These are phyloP conservation scores for Phialemoniopsis sp. DNA, from an alignment of 2,329 filamentous ascomycete species.

Conservation along the genomic window DNA sequence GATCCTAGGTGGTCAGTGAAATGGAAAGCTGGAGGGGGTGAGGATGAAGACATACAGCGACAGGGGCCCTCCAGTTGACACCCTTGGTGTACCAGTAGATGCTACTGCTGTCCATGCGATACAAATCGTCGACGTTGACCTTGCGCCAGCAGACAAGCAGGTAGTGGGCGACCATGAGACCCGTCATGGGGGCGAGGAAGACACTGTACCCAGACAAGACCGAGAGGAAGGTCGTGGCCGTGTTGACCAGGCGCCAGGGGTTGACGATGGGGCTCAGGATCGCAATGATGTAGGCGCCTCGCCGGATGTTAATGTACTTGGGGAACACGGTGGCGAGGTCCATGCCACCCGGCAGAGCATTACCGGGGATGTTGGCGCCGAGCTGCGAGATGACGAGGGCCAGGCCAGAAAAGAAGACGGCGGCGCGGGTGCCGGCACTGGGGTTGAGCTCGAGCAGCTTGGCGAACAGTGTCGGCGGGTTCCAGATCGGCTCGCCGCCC, in stretches of 20 bases:
- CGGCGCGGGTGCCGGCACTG: slow-evolving; percentile 26
- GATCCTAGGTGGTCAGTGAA: neutral
- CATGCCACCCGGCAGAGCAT: slow-evolving; percentile 17
- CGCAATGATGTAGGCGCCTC: slow-evolving; percentile 29
- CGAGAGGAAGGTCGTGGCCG: slow-evolving; percentile 27
- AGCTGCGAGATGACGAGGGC: slow-evolving; percentile 10
- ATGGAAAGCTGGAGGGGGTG: too few relatives aligned
- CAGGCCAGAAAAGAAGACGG: slow-evolving; percentile 30
- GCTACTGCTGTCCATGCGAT: slow-evolving; percentile 19
- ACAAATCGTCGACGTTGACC: slow-evolving; percentile 29
- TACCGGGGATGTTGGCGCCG: slow-evolving; percentile 1
- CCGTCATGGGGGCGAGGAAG: slow-evolving; percentile 33
- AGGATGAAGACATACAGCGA: slow-evolving; percentile 25
- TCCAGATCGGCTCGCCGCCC: slow-evolving; percentile 29
- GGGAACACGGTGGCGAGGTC: slow-evolving; percentile 32
- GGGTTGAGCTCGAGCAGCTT: slow-evolving; percentile 21
- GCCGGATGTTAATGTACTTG: slow-evolving; percentile 29
- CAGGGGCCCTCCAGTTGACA: slow-evolving; percentile 32
- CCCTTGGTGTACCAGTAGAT: slow-evolving; percentile 36
- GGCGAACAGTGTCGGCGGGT: slow-evolving; percentile 27
- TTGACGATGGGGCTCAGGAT: slow-evolving; percentile 29
- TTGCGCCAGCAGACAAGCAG: slow-evolving; percentile 24
- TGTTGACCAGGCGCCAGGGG: slow-evolving; percentile 31
- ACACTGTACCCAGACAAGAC: slow-evolving; percentile 30
- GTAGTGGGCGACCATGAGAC: slow-evolving; percentile 32